These are phyloP conservation scores for Xylaria castorea DNA, from an alignment of 495 filamentous ascomycete genomes.

Conservation along the genomic window DNA sequence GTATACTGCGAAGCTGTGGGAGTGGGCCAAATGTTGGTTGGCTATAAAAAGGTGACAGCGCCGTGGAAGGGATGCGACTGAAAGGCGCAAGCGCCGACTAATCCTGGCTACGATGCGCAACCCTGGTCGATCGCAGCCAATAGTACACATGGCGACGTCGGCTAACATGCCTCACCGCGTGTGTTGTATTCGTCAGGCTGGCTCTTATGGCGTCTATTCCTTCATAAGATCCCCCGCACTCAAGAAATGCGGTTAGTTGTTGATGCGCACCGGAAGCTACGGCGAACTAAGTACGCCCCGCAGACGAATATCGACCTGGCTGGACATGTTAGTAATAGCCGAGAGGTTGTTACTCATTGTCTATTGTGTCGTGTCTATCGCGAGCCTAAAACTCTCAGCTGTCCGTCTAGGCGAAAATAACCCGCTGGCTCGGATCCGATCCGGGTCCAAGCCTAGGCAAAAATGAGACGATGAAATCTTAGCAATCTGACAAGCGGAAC, in stretches of 20 bases:
- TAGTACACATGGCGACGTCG: constrained; percentile 34
- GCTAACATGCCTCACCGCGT: constrained; percentile 39
- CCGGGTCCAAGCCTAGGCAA: not conserved
- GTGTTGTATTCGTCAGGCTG: constrained; percentile 7
- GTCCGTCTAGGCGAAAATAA: not conserved
- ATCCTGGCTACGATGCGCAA: constrained; percentile 36
- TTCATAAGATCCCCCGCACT: constrained; percentile 12
- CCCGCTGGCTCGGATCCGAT: not conserved
- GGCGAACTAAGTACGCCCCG: not conserved
- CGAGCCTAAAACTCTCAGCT: not conserved
- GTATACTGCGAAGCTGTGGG: constrained; percentile 28
- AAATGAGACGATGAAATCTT: constrained; percentile 1
- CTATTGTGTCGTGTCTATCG: not conserved
- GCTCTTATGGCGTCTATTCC: constrained; percentile 23
- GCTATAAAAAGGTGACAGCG: constrained; percentile 43
- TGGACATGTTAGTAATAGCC: not conserved
- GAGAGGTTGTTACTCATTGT: not conserved
- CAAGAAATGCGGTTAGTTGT: not conserved
- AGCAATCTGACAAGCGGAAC: constrained; percentile 5
- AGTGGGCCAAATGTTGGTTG: constrained; percentile 37
- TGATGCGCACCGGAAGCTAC: constrained; percentile 1
- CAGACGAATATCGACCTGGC: not conserved
- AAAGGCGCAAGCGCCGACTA: constrained; percentile 44
- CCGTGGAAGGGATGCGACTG: constrained; percentile 35
- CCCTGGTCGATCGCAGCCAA: constrained; percentile 40